phyloP scores from a whole-genome alignment of 1,284 basidiomycete species.

The Pseudozyma sp. region DNA sequence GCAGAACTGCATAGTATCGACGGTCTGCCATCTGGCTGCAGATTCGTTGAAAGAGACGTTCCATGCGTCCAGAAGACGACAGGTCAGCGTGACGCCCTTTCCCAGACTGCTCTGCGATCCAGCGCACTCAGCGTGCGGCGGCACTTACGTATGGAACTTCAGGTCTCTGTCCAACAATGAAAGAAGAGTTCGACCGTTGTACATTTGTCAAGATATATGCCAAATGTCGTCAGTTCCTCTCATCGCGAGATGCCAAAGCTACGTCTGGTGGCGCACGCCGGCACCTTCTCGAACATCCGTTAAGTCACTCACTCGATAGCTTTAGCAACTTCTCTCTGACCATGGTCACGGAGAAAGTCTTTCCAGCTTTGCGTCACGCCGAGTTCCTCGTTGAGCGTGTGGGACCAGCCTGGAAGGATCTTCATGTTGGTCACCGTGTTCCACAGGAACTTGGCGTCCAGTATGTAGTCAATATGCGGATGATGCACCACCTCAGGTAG shows the following conservation, averaged over 20 bases:
- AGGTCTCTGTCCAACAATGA: neutral
- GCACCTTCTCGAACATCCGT: neutral
- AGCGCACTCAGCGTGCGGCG: no score
- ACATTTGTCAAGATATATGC: neutral
- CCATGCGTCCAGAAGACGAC: no score
- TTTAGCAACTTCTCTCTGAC: neutral
- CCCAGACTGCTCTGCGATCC: no score
- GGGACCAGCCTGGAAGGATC: slow-evolving; percentile 17
- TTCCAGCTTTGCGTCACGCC: slow-evolving; percentile 20
- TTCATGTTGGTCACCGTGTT: slow-evolving; percentile 9
- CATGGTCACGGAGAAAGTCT: slow-evolving; percentile 14
- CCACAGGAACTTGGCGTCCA: slow-evolving; percentile 19
- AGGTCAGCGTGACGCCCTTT: no score
- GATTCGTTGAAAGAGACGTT: no score
- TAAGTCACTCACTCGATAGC: slow-evolving; percentile 5
- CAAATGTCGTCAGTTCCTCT: neutral
- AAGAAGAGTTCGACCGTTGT: neutral
- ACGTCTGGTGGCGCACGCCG: neutral
- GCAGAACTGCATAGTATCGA: no score
- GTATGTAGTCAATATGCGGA: slow-evolving; percentile 1
- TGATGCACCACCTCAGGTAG: slow-evolving; percentile 4
- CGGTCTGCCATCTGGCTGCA: no score
- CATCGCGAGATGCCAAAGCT: neutral
- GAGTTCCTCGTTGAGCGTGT: slow-evolving; percentile 11
- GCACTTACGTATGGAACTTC: neutral